Evolutionary conservation across 495 filamentous ascomycete genomes (phyloP).

Genomic region (Penicillium alfredii): DNA sequence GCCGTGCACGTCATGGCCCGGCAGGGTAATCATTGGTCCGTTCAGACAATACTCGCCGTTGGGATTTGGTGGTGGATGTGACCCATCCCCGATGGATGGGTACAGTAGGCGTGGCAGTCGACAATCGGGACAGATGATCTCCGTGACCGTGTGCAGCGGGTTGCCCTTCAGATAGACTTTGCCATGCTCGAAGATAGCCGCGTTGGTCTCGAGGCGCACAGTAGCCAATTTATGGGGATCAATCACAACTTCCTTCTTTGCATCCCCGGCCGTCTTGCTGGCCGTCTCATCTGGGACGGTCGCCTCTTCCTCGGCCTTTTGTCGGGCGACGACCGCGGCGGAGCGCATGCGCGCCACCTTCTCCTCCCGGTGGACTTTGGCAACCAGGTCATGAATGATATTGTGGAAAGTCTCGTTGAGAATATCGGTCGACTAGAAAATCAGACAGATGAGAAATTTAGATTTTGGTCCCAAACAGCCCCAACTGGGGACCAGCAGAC

Average conservation of each 20-base stretch:
- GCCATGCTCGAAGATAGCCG: constrained; percentile 66
- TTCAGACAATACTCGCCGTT: constrained; percentile 68
- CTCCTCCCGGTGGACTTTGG: constrained; percentile 68
- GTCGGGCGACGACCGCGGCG: constrained; percentile 65
- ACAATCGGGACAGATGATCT: constrained; percentile 63
- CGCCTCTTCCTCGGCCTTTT: constrained; percentile 52
- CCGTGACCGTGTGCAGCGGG: constrained; percentile 63
- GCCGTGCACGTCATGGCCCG: constrained; percentile 77
- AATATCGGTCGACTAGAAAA: constrained; percentile 42
- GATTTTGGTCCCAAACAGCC: too few species aligned
- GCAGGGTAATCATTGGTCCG: constrained; percentile 64
- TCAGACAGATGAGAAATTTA: constrained; percentile 9
- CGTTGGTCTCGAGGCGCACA: constrained; percentile 58
- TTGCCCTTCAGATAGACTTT: constrained; percentile 69
- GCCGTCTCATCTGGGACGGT: constrained; percentile 30
- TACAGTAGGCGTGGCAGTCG: constrained; percentile 58
- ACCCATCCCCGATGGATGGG: constrained; percentile 55
- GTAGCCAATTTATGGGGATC: constrained; percentile 36
- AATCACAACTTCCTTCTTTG: constrained; percentile 31
- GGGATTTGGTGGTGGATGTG: constrained; percentile 52
- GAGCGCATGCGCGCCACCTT: constrained; percentile 66
- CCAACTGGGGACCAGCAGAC: constrained; percentile 7
- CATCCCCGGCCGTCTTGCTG: constrained; percentile 27
- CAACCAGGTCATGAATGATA: constrained; percentile 62
- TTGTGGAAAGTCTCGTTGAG: constrained; percentile 67